Conservation (phyloP, 495 filamentous ascomycete genomes). For the Aspergillus cristatus region DNA sequence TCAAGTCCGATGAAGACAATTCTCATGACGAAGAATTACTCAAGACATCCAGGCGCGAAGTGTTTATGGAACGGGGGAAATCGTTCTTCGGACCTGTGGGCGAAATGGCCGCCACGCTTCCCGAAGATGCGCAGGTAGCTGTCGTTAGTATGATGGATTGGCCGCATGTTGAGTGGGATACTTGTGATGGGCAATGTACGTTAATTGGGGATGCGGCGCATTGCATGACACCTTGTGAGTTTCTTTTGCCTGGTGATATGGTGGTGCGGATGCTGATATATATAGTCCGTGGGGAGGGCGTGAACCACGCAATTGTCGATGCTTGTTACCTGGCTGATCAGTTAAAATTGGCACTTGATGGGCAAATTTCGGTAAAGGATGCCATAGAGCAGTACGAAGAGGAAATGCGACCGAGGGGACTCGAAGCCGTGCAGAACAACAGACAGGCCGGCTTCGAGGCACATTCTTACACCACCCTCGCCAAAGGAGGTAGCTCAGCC, state of each 20-base stretch:
- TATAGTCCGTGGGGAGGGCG: constrained; percentile 1
- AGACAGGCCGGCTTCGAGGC: background rate
- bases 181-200: constrained; percentile 26
- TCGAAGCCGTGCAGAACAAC: background rate
- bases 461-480: no score
- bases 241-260: no score
- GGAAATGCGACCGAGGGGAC: background rate
- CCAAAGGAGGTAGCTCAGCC: no score
- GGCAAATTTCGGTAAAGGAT: background rate
- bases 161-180: constrained; percentile 21
- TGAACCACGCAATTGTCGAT: constrained; percentile 5
- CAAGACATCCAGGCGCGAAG: background rate
- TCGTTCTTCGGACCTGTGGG: no score
- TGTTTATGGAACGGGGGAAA: no score
- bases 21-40: no score
- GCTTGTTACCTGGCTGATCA: background rate
- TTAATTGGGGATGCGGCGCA: constrained; percentile 36
- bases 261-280: no score
- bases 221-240: constrained; percentile 22
- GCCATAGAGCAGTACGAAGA: constrained; percentile 1
- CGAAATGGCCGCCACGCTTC: no score
- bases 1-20: no score
- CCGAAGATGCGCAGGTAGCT: constrained; percentile 9
- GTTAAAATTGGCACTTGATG: background rate
- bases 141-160: constrained; percentile 4